Evolutionary conservation across 1,284 basidiomycete genomes (phyloP).

Genomic region (Waitea zeae): DNA sequence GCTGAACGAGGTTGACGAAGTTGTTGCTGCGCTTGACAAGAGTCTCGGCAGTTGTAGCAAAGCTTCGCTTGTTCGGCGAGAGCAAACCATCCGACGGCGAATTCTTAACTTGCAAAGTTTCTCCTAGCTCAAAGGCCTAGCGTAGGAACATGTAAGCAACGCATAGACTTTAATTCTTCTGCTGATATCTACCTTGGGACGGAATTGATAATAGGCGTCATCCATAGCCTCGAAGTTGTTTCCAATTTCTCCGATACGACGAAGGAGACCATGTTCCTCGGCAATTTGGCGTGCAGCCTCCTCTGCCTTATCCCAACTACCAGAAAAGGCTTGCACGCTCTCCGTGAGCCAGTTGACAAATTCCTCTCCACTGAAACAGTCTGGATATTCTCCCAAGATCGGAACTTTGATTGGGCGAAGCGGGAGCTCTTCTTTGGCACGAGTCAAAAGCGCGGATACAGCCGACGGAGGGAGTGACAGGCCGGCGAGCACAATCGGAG

Average conservation of each 20-base stretch:
- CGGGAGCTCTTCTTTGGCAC: constrained; percentile 44
- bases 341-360: constrained; percentile 60
- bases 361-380: constrained; percentile 73
- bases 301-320: constrained; percentile 60
- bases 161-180: constrained; percentile 2
- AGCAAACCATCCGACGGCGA: constrained; percentile 11
- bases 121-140: constrained; percentile 52
- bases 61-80: constrained; percentile 19
- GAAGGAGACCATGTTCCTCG: constrained; percentile 55
- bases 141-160: background rate
- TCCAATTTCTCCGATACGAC: constrained; percentile 66
- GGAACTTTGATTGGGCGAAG: constrained; percentile 57
- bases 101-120: constrained; percentile 16
- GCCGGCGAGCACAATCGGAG: constrained; percentile 57
- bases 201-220: constrained; percentile 67
- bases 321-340: constrained; percentile 52
- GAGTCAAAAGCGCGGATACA: constrained; percentile 48
- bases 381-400: constrained; percentile 74
- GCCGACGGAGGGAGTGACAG: constrained; percentile 45
- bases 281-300: constrained; percentile 65
- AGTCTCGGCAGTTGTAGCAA: constrained; percentile 31
- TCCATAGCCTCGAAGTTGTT: constrained; percentile 61
- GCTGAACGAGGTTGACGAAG: constrained; percentile 55
- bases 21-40: constrained; percentile 50
- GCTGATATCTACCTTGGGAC: constrained; percentile 37